Evolutionary conservation across 2,329 filamentous ascomycete genomes (phyloP), one percentile per base, ranked within the genome.

Genomic region (Fusarium subtropicale): DNA sequence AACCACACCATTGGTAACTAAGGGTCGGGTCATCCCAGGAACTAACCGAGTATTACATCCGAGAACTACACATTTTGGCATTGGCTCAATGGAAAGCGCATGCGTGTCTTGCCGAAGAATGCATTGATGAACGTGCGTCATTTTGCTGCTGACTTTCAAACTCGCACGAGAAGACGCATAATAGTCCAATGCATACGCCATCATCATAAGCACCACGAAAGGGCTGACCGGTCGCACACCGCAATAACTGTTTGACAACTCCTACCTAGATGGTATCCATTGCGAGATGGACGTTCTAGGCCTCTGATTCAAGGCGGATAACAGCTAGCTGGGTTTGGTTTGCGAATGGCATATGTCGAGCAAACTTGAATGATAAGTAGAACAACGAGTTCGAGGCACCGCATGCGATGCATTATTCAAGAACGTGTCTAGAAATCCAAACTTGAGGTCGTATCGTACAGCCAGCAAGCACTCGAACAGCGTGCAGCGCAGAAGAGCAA

Each of bases 91-190:
- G n/a, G n/a, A 28, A 52, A 52, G 48, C 6, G 57, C 57, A 39
- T 33, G 58, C 33, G 48, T 60, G 42, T 69, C 66, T 54, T 56
- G 34, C 64, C 57, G 66, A 54, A 33, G 12, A 44, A 42, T 41
- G 39, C 60, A 50, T 33, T 22, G 33, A 64, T 45, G 38, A 46
- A 45, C 28, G 51, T 62, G 67, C 64, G 54, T 58, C 42, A 64
- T 66, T 56, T 56, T 62, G 54, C 63, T 60, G 60, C 56, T 72
- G 60, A 68, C 66, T 51, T 61, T 51, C 30, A 64, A 46, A 60
- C 72, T 66, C 63, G 61, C 61, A 69, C 72, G 66, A 73, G 52
- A 51, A 63, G 56, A 60, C 68, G 53, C 48, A 64, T 68, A 60
- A 67, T 54, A 55, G 44, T 42, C 66, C 66, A 61, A 60, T 58